Evolutionary conservation across 495 filamentous ascomycete genomes (phyloP).

Genomic region (Neurospora sp.): DNA sequence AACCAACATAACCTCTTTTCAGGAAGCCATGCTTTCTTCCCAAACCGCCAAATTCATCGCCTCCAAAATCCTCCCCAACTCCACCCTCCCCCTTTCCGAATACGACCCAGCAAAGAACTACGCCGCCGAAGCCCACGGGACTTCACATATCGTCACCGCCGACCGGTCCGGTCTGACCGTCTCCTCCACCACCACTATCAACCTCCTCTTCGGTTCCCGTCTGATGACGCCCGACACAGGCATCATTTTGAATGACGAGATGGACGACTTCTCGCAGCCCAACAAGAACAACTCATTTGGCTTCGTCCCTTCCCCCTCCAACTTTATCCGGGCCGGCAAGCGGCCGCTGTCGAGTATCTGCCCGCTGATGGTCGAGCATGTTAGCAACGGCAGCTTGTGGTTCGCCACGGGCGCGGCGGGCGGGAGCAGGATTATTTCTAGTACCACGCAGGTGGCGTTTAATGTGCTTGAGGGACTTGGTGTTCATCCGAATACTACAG

Average conservation of each 20-base stretch:
- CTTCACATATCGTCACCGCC: constrained; percentile 62
- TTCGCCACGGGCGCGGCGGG: constrained; percentile 70
- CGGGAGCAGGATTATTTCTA: constrained; percentile 80
- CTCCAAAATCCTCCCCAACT: constrained; percentile 55
- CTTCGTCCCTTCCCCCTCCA: constrained; percentile 65
- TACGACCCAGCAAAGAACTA: constrained; percentile 50
- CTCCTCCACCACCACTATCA: constrained; percentile 71
- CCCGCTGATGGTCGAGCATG: constrained; percentile 59
- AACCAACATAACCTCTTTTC: constrained; percentile 37
- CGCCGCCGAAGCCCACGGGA: constrained; percentile 47
- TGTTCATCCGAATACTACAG: not conserved
- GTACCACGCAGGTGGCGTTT: constrained; percentile 67
- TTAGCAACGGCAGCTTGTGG: constrained; percentile 54
- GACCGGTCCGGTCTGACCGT: constrained; percentile 62
- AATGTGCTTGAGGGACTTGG: constrained; percentile 49
- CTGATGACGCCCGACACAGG: constrained; percentile 72
- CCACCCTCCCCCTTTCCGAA: constrained; percentile 55
- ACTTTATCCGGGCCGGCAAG: constrained; percentile 75
- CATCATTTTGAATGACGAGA: constrained; percentile 78
- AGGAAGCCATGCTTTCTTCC: constrained; percentile 49
- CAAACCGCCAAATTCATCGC: constrained; percentile 49
- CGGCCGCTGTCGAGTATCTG: constrained; percentile 73
- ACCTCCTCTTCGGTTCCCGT: constrained; percentile 69
- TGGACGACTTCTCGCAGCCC: constrained; percentile 88
- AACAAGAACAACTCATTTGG: constrained; percentile 67